Evolutionary conservation across 2,329 filamentous ascomycete genomes (phyloP).

Genomic region (Arthrobotrys conoides): DNA sequence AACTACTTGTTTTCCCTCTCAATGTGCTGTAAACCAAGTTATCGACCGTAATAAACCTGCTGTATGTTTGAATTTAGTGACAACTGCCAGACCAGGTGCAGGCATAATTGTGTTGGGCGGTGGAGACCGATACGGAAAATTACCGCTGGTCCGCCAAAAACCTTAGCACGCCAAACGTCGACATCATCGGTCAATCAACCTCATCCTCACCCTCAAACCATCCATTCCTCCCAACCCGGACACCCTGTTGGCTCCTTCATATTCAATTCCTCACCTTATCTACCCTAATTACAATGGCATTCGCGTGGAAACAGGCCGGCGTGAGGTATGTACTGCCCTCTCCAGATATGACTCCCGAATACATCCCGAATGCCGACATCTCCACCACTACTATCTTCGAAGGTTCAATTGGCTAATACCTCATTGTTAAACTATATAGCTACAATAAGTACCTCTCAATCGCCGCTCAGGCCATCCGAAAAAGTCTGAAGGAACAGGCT

Average conservation of each 20-base stretch:
- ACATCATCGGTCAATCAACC: constrained; percentile 36
- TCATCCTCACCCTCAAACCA: constrained; percentile 22
- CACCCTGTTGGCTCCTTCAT: constrained; percentile 9
- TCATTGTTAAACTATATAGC: constrained; percentile 70
- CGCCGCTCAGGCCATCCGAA: constrained; percentile 93
- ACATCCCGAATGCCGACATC: constrained; percentile 5
- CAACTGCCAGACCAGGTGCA: background rate
- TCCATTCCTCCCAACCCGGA: background rate
- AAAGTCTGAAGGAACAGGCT: constrained; percentile 96
- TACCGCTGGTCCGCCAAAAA: constrained; percentile 42
- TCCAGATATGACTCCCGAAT: constrained; percentile 31
- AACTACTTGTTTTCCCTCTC: constrained; percentile 37
- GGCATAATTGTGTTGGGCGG: constrained; percentile 16
- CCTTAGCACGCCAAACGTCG: constrained; percentile 24
- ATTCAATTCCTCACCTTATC: constrained; percentile 3
- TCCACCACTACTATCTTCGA: background rate
- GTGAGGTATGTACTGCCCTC: constrained; percentile 37
- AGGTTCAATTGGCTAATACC: constrained; percentile 46
- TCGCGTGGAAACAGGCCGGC: constrained; percentile 60
- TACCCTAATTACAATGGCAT: constrained; percentile 48
- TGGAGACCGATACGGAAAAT: constrained; percentile 45
- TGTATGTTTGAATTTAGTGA: background rate
- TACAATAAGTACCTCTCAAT: constrained; percentile 99
- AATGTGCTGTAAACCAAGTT: background rate
- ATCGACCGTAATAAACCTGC: background rate